These are phyloP conservation scores for Cladophialophora yegresii DNA, from an alignment of 2,329 filamentous ascomycete species.

Conservation along the genomic window DNA sequence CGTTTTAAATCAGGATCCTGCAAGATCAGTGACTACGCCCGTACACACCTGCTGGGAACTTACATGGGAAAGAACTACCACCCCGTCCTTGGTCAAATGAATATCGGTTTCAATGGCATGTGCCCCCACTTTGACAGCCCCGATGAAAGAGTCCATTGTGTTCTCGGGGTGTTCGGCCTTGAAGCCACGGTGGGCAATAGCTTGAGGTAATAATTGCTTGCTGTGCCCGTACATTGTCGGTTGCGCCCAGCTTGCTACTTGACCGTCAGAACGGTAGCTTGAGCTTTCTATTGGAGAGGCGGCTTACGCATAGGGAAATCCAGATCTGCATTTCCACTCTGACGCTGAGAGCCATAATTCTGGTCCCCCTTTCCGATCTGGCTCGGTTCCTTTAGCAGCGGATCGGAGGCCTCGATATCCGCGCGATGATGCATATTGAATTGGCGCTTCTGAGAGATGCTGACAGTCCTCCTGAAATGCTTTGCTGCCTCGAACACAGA, in stretches of 20 bases:
- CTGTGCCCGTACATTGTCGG: slow-evolving; percentile 29
- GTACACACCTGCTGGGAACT: slow-evolving; percentile 35
- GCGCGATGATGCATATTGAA: slow-evolving; percentile 21
- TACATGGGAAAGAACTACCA: slow-evolving; percentile 83
- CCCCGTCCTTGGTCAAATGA: slow-evolving; percentile 76
- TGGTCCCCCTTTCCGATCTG: background rate
- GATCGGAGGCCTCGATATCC: slow-evolving; percentile 9
- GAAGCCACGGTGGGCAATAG: slow-evolving; percentile 51
- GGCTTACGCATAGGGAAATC: slow-evolving; percentile 19
- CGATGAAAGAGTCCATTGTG: slow-evolving; percentile 74
- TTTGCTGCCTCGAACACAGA: slow-evolving; percentile 20
- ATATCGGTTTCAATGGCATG: slow-evolving; percentile 88
- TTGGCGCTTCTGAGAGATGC: background rate
- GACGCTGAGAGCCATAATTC: slow-evolving; percentile 1
- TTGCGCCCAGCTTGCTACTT: slow-evolving; percentile 38
- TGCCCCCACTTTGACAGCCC: slow-evolving; percentile 71
- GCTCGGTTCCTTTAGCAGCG: slow-evolving; percentile 13
- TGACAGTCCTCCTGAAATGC: background rate
- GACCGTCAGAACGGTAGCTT: slow-evolving; percentile 3
- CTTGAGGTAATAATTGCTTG: slow-evolving; percentile 41
- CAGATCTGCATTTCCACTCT: background rate
- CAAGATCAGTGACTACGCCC: background rate
- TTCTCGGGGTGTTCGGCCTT: slow-evolving; percentile 82
- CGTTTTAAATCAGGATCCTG: slow-evolving; percentile 75
- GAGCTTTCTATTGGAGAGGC: background rate